phyloP scores from a whole-genome alignment of 1,284 basidiomycete genomes.

The Cyathus pygmaeus region DNA sequence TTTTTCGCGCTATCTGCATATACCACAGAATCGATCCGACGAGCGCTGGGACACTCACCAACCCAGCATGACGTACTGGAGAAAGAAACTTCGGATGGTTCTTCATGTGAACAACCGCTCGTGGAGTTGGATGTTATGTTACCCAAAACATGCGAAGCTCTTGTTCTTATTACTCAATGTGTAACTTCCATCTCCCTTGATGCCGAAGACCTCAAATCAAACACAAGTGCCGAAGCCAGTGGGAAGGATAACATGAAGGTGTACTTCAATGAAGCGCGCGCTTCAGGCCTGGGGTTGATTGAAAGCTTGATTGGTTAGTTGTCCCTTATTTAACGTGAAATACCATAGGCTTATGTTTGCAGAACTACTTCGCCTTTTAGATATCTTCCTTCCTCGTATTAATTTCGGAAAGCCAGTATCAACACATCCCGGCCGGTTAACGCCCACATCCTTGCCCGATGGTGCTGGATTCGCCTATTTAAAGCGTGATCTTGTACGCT shows the following conservation, averaged over 20 bases:
- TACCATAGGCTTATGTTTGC: constrained; percentile 10
- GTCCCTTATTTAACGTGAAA: neutral
- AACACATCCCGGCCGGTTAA: constrained; percentile 13
- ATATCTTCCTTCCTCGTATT: constrained; percentile 82
- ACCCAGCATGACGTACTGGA: neutral
- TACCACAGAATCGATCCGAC: constrained; percentile 60
- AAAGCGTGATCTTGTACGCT: constrained; percentile 84
- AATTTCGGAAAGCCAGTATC: constrained; percentile 71
- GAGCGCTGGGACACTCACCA: constrained; percentile 41
- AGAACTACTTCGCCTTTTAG: constrained; percentile 77
- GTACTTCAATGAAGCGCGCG: constrained; percentile 56
- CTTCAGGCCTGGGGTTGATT: constrained; percentile 58
- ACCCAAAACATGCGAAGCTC: constrained; percentile 80
- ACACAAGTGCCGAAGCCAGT: constrained; percentile 13
- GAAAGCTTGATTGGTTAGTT: constrained; percentile 70
- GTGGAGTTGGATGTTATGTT: constrained; percentile 68
- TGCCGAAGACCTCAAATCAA: constrained; percentile 47
- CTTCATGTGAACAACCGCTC: neutral
- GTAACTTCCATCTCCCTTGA: constrained; percentile 73
- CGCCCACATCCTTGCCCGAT: constrained; percentile 37
- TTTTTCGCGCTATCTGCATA: constrained; percentile 67
- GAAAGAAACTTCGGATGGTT: neutral
- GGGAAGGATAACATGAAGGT: constrained; percentile 42
- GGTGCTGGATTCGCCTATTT: constrained; percentile 75
- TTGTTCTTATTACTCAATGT: constrained; percentile 83